phyloP scores from a whole-genome alignment of 1,139 yeast species.

The Lodderomyces theae region DNA sequence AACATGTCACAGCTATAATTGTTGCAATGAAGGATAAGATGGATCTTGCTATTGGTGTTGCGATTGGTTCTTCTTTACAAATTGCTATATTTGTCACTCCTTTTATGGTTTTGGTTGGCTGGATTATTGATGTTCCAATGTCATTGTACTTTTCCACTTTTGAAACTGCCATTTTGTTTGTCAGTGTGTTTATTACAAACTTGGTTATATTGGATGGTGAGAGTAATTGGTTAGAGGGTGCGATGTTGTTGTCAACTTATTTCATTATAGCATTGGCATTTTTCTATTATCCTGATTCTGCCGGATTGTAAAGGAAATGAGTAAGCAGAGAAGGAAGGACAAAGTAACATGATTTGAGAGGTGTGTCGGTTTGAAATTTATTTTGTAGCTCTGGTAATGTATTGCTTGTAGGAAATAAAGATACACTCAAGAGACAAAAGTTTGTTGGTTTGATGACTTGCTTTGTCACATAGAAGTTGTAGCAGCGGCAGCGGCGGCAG shows the following conservation, averaged over 20 bases:
- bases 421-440: too few species aligned
- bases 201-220: constrained; percentile 90
- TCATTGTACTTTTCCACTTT: constrained; percentile 85
- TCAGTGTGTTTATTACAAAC: constrained; percentile 83
- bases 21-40: constrained; percentile 95
- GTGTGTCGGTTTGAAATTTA: too few species aligned
- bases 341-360: too few species aligned
- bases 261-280: constrained; percentile 85
- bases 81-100: constrained; percentile 95
- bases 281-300: constrained; percentile 67
- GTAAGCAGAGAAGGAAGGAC: not conserved
- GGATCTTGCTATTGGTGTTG: constrained; percentile 97
- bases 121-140: constrained; percentile 91
- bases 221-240: constrained; percentile 96
- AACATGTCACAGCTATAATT: constrained; percentile 92
- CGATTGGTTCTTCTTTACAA: constrained; percentile 95
- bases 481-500: too few species aligned
- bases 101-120: constrained; percentile 87
- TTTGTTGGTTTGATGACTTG: too few species aligned
- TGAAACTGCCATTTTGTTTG: constrained; percentile 88
- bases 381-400: too few species aligned
- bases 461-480: too few species aligned
- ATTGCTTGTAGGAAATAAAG: too few species aligned
- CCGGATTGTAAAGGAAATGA: constrained; percentile 6
- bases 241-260: constrained; percentile 84